Evolutionary conservation across 495 filamentous ascomycete species (phyloP).

Genomic region (Penicillium pulvis): DNA sequence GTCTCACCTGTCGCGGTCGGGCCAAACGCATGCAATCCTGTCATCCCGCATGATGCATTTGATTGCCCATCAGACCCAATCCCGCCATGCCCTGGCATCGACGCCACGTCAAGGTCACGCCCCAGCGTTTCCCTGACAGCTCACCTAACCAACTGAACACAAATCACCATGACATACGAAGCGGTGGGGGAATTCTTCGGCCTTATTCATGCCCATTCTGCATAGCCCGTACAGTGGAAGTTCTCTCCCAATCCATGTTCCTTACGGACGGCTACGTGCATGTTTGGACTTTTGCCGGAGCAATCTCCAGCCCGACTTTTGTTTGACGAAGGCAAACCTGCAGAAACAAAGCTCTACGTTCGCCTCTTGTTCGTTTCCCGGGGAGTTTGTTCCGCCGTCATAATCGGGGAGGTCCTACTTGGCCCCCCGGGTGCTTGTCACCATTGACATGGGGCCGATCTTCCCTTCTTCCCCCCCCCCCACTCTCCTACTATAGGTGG

Average conservation of each 20-base stretch:
- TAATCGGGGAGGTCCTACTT: conserved; percentile 26
- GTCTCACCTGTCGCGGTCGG: conserved; percentile 29
- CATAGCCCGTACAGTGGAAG: conserved; percentile 10
- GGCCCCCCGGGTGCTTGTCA: conserved; percentile 21
- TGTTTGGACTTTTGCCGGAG: conserved; percentile 29
- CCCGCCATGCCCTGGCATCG: conserved; percentile 20
- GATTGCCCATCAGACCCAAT: conserved; percentile 29
- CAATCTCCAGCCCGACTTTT: conserved; percentile 29
- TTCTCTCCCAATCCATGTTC: conserved; percentile 27
- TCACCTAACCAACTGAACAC: conserved; percentile 9
- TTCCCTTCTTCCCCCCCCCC: background rate
- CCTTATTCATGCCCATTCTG: conserved; percentile 17
- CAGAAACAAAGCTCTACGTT: conserved; percentile 31
- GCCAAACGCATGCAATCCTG: conserved; percentile 38
- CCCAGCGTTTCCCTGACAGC: conserved; percentile 19
- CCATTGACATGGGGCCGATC: conserved; percentile 13
- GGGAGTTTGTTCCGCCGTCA: conserved; percentile 19
- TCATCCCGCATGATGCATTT: conserved; percentile 33
- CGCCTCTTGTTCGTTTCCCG: conserved; percentile 11
- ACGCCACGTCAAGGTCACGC: conserved; percentile 30
- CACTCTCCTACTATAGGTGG: conserved; percentile 24
- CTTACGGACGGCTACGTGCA: conserved; percentile 34
- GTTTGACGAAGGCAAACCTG: conserved; percentile 35
- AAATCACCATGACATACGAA: conserved; percentile 4
- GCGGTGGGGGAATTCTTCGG: conserved; percentile 15